A percentile compares a stretch with the other conserved stretches of the same genome.
Evolutionary conservation across 805 yeast genomes (phyloP).

Genomic region (Dipodascopsis uninucleata): DNA sequence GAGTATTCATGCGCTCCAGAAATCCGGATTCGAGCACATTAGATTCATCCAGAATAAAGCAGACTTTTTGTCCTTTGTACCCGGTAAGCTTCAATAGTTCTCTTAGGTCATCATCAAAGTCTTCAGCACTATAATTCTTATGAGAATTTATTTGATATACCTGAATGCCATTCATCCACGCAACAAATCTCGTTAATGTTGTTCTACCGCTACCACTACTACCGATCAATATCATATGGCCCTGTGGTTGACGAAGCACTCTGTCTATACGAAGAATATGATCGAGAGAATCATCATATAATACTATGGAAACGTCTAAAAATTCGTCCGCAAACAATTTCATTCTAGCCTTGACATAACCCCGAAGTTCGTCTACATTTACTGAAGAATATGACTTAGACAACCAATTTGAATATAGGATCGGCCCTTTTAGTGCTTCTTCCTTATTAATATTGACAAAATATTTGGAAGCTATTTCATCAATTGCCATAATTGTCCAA

Average conservation of each 20-base stretch:
- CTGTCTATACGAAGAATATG: constrained; percentile 77
- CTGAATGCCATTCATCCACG: constrained; percentile 83
- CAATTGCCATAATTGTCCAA: constrained; percentile 46
- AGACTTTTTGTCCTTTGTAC: constrained; percentile 55
- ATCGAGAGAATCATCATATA: constrained; percentile 68
- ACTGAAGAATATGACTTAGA: constrained; percentile 60
- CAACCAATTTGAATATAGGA: constrained; percentile 74
- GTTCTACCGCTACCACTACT: constrained; percentile 79
- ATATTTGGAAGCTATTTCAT: constrained; percentile 34
- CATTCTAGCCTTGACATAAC: constrained; percentile 61
- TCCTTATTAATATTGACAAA: constrained; percentile 49
- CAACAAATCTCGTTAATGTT: constrained; percentile 71
- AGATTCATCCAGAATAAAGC: constrained; percentile 79
- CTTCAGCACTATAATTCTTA: constrained; percentile 49
- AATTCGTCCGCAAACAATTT: constrained; percentile 66
- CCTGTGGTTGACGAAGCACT: constrained; percentile 78
- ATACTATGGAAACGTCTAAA: constrained; percentile 52
- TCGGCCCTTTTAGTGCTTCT: constrained; percentile 45
- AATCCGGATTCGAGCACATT: constrained; percentile 71
- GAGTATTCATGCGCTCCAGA: constrained; percentile 84
- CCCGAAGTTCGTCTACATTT: constrained; percentile 43
- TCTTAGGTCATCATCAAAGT: constrained; percentile 67
- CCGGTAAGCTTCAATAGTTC: constrained; percentile 50
- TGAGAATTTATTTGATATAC: constrained; percentile 57
- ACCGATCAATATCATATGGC: constrained; percentile 84